These are phyloP conservation scores for Taxawa tesnikishii DNA, from an alignment of 2,329 filamentous ascomycete species.

Conservation along the genomic window DNA sequence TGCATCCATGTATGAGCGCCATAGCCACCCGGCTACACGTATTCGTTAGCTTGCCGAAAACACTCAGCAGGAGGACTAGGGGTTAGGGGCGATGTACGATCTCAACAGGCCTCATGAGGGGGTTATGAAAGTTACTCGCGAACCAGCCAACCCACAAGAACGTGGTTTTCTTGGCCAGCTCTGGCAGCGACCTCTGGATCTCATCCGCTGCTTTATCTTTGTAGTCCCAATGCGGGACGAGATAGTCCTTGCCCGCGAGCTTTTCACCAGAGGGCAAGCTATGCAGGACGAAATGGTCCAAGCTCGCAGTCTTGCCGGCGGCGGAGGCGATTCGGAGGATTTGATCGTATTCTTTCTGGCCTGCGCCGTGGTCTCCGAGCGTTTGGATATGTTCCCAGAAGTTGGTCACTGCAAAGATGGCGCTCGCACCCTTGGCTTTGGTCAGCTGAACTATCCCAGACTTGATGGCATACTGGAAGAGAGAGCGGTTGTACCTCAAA, in stretches of 20 bases:
- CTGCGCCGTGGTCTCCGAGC: constrained; percentile 5
- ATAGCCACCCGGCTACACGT: too few relatives aligned
- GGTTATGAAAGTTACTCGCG: constrained; percentile 8
- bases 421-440: constrained; percentile 8
- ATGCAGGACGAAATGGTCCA: constrained; percentile 10
- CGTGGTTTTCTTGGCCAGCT: constrained; percentile 10
- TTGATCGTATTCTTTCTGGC: constrained; percentile 8
- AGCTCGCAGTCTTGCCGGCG: constrained; percentile 3
- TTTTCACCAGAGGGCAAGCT: constrained; percentile 7
- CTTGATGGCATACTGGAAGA: constrained; percentile 1
- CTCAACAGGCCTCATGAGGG: too few relatives aligned
- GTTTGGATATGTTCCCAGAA: constrained; percentile 11
- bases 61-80: too few relatives aligned
- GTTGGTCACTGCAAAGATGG: constrained; percentile 11
- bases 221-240: constrained; percentile 9
- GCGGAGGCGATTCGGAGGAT: constrained; percentile 10
- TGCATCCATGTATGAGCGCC: too few relatives aligned
- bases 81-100: too few relatives aligned
- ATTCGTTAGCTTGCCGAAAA: too few relatives aligned
- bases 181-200: constrained; percentile 7
- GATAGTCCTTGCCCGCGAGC: constrained; percentile 4
- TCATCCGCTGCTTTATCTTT: constrained; percentile 12
- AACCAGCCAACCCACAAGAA: constrained; percentile 12
- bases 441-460: neutral
- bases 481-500: constrained; percentile 6